These are phyloP conservation scores for Eimeria tenella DNA, from an alignment of 169 alveolate genomes.

Conservation along the genomic window DNA sequence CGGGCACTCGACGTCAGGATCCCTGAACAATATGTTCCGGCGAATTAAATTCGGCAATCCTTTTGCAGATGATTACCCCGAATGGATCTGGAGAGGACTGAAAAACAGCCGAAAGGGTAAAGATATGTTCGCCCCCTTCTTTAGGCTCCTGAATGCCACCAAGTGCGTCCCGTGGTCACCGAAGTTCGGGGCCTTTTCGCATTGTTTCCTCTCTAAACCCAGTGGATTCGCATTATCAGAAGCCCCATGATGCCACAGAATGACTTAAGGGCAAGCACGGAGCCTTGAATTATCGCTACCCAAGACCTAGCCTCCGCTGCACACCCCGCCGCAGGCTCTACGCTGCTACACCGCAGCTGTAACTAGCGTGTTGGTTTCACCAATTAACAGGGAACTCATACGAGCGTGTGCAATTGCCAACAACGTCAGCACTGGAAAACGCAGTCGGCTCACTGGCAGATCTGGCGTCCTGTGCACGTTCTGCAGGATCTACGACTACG, in stretches of 20 bases:
- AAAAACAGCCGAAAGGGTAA: constrained; percentile 60
- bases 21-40: neutral
- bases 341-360: no score
- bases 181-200: neutral
- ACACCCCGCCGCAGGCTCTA: no score
- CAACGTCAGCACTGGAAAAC: no score
- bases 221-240: neutral
- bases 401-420: no score
- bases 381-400: no score
- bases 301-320: no score
- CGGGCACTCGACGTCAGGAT: neutral
- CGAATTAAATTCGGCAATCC: constrained; percentile 69
- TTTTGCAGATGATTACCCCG: constrained; percentile 70
- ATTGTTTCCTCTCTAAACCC: neutral
- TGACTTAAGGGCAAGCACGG: no score
- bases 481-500: constrained; percentile 46
- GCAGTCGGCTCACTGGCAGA: no score
- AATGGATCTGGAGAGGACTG: constrained; percentile 70
- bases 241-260: no score
- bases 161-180: constrained; percentile 25
- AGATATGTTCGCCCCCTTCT: constrained; percentile 68
- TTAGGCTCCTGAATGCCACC: constrained; percentile 60
- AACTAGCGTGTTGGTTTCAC: no score
- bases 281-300: no score
- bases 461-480: neutral